Base-by-base conservation (phyloP, 2,329 filamentous ascomycete genomes). In the Calonectria fujianensis region DNA sequence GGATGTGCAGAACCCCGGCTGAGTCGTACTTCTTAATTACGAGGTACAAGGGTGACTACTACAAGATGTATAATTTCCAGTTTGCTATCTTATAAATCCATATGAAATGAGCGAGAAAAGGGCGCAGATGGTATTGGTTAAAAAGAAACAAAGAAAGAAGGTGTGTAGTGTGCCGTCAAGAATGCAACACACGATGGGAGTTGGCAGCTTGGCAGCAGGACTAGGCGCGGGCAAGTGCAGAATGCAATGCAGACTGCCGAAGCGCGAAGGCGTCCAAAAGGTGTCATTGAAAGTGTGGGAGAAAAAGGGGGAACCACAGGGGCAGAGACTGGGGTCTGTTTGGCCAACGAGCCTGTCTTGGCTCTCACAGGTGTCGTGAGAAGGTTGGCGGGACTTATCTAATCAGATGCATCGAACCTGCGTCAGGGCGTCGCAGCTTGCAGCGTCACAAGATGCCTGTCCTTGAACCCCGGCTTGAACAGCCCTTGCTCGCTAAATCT, bases 331-430 rank as follows among this genome's bases (percentile, higher is more conserved):
- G 27, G 50, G 45, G 27, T 45, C 24, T 69, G 68, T 70, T 73
- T 70, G 63, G 64, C 31, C 41, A 50, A 14, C 31, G 64, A 69
- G 45, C 57, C 59, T 35, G 35, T 31, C 52, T 50, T 41, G 59
- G 64, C 50, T 48, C 31, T 51, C 41, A 7, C 27, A n/a, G 35
- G 64, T 45, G 41, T 75, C 54, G 65, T 59, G 75, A 74, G 37
- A 54, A 69, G 50, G 41, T 66, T 66, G 72, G 27, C 45, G 64
- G 72, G 27, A 52, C 57, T 76, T 81, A 81, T 81, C 79, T 81
- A 81, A 81, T 81, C 79, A 81, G 78, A 80, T 80, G 69, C 69
- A 73, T 63, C 57, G 75, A 69, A 50, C 52, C 35, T 65, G 70
- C 45, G 64, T 69, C 73, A 39, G 45, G 54, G 73, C 73, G 72